Evolutionary conservation across 768 basidiomycete genomes (phyloP).

Genomic region (Multifurca ochricompacta): DNA sequence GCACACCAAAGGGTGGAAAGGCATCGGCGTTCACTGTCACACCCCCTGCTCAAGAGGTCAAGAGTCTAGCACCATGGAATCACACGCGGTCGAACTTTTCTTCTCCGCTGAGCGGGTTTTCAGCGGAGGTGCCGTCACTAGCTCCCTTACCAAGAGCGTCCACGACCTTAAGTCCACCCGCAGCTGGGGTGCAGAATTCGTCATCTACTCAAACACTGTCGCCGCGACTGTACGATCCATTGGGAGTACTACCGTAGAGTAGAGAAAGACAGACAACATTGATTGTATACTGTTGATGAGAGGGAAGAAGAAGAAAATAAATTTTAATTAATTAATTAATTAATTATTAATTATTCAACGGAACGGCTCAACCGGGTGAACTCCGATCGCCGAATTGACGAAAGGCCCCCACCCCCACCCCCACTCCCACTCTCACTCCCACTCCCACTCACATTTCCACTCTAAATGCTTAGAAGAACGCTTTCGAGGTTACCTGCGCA

Average conservation of each 20-base stretch:
- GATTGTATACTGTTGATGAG: too few relatives aligned
- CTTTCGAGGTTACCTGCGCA: conserved; percentile 45
- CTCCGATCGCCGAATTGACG: neutral
- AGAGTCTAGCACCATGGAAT: conserved; percentile 46
- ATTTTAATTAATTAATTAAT: conserved; percentile 22
- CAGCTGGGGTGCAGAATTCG: conserved; percentile 10
- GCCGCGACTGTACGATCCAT: conserved; percentile 23
- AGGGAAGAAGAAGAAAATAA: too few relatives aligned
- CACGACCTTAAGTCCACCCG: conserved; percentile 5
- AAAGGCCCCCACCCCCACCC: conserved; percentile 8
- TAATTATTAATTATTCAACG: too few relatives aligned
- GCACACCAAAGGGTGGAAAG: conserved; percentile 6
- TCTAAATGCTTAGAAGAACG: conserved; percentile 55
- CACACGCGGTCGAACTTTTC: conserved; percentile 46
- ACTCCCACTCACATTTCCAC: conserved; percentile 18
- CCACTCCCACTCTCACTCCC: conserved; percentile 12
- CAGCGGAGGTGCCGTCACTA: conserved; percentile 35
- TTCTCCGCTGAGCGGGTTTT: conserved; percentile 18
- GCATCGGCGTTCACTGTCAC: conserved; percentile 16
- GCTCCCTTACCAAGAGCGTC: conserved; percentile 49
- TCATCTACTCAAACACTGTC: conserved; percentile 22
- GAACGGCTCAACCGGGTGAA: neutral
- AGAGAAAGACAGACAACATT: too few relatives aligned
- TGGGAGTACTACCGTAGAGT: conserved; percentile 25
- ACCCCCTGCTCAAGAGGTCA: conserved; percentile 14